Base-by-base conservation (phyloP, 805 yeast genomes). In the Teunomyces funiuensis region DNA sequence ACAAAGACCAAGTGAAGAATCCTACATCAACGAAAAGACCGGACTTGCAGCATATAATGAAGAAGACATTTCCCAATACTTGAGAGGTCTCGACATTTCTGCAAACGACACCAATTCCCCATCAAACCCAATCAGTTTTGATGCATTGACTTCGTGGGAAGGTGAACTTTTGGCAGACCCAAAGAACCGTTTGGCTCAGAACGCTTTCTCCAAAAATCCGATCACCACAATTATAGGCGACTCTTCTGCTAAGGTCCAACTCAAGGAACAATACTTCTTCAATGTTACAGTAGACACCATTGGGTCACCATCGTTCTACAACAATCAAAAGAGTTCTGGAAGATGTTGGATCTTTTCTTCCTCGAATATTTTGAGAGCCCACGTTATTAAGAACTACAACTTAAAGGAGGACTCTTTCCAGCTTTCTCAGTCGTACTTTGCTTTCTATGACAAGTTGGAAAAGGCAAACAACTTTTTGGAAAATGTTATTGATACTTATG, bases 291-390 rank as follows among this genome's bases (percentile, higher is more conserved):
- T 69, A 4, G 63, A 61, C 20, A 53, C 58, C 11, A 55, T 67
- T 38, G 73, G 73, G 3, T 57, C 67, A 10, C 69, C 71, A 3
- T 43, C 60, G 3, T 63, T 42, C 43, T 57, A 55, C 42, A 61
- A 69, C 53, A 82, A 83, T 63, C 96, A 88, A 68, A 76, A 77
- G 53, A 61, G 79, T 8, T 79, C 88, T 16, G 96, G 96, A 22
- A 70, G 95, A 53, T 88, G 96, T 64, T 88, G 96, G 96, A 73
- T 88, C 46, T 88, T 88, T 62, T 96, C 96, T 8, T 77, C 91
- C 1, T 79, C 87, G 40, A 88, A 88, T 52, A 74, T 84, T 42
- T 66, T 87, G 54, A 75, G 96, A 53, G 59, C 83, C 39, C 74
- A 73, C 40, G 76, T 85, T 30, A 79, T 82, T 63, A 69, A 74